Percentiles rank a stretch among this genome's conserved stretches.
phyloP scores from a whole-genome alignment of 1,284 basidiomycete species.

The Heliocybe sulcata region DNA sequence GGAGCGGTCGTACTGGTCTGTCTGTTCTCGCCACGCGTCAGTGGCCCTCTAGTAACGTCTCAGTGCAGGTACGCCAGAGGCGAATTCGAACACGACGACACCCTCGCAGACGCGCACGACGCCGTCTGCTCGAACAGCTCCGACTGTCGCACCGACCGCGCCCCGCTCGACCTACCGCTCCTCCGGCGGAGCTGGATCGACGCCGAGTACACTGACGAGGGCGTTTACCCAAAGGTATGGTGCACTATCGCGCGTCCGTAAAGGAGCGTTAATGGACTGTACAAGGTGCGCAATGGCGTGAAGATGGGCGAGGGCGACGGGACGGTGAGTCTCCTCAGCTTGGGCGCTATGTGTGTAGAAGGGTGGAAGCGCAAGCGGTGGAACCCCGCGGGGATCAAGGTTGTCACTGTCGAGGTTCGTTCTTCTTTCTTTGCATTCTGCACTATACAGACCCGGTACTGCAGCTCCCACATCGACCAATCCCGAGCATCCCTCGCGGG shows the following conservation, averaged over 20 bases:
- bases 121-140: constrained; percentile 31
- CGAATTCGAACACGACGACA: constrained; percentile 61
- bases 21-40: no score
- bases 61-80: constrained; percentile 61
- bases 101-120: constrained; percentile 36
- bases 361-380: constrained; percentile 90
- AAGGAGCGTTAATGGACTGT: no score
- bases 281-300: constrained; percentile 78
- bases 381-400: constrained; percentile 88
- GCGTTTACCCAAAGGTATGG: constrained; percentile 47
- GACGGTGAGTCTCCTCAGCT: constrained; percentile 84
- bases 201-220: constrained; percentile 67
- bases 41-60: neutral
- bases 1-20: constrained; percentile 80
- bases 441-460: neutral
- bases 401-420: constrained; percentile 81
- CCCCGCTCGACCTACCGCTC: constrained; percentile 52
- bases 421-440: constrained; percentile 1
- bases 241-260: no score
- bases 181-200: constrained; percentile 78
- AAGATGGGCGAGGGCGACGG: constrained; percentile 95
- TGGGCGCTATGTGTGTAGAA: constrained; percentile 93
- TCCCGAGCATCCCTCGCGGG: constrained; percentile 72
- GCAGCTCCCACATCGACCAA: constrained; percentile 82
- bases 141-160: constrained; percentile 34